phyloP scores from a whole-genome alignment of 805 yeast species.

The Metschnikowia vanudenii region DNA sequence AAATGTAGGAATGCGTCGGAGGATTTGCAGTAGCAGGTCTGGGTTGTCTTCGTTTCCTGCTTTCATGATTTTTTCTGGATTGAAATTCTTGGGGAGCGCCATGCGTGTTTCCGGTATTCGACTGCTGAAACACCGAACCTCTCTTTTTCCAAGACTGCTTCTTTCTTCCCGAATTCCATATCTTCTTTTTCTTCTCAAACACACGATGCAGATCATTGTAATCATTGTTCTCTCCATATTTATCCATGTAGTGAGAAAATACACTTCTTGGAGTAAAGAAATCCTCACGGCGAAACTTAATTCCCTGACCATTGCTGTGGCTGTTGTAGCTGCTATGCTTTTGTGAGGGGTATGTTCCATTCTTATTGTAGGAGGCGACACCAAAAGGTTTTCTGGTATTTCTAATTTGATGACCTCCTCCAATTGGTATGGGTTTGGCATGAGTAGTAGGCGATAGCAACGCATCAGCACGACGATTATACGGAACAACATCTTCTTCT shows the following conservation, averaged over 20 bases:
- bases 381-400: constrained; percentile 60
- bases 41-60: constrained; percentile 7
- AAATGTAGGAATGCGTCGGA: not conserved
- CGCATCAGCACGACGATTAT: constrained; percentile 45
- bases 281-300: constrained; percentile 60
- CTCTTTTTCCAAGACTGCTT: constrained; percentile 31
- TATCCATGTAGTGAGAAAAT: constrained; percentile 68
- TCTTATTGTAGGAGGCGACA: constrained; percentile 55
- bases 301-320: constrained; percentile 9
- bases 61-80: constrained; percentile 4
- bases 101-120: constrained; percentile 1
- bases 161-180: constrained; percentile 19
- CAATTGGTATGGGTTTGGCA: constrained; percentile 42
- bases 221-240: constrained; percentile 46
- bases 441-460: constrained; percentile 37
- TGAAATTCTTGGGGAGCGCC: constrained; percentile 1
- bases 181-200: constrained; percentile 21
- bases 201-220: constrained; percentile 12
- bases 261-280: constrained; percentile 78
- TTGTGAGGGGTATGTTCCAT: constrained; percentile 10
- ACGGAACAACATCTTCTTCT: constrained; percentile 23
- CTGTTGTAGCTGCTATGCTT: constrained; percentile 10
- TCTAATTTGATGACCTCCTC: constrained; percentile 31
- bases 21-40: constrained; percentile 9
- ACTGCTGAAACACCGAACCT: constrained; percentile 2